Evolutionary conservation across 2,329 filamentous ascomycete genomes (phyloP), one percentile per base, ranked within the genome.

Genomic region (Akanthomyces lecanii): DNA sequence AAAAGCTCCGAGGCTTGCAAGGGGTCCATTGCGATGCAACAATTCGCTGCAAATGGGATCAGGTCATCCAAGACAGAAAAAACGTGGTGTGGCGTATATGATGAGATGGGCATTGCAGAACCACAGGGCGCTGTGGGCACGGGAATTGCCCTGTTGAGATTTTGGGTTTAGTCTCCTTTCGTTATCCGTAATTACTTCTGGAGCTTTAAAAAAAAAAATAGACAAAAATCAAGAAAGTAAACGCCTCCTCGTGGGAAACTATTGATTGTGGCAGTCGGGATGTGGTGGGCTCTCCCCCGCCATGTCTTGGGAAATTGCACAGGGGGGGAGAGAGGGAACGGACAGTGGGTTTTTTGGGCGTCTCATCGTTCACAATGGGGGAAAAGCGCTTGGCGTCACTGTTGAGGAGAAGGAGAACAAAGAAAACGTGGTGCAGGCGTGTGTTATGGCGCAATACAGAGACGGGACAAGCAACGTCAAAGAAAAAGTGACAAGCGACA

Each of bases 71-170:
- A 42, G 52, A 55, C 21, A 38, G 7, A 55, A 40, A 44, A 52
- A 61, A 61, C 58, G 58, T 61, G 58, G 58, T 53, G 48, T 61
- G 48, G 58, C 58, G 58, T 28, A 59, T 21, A 21, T 21, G 21
- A 21, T 3, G 23, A 47, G 21, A 51, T 18, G 44, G 3, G 33
- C 44, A 59, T 25, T n/a, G 55, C 30, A 51, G 36, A 7, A 45
- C 57, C 58, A 61, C 58, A 61, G 45, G 58, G 58, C 58, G 38
- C 18, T 45, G 48, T 61, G 58, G 58, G 33, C 38, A 61, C 36
- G 16, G 33, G 45, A 40, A 30, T 14, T 21, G 38, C 25, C 16
- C 21, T 18, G 40, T 16, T 44, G 25, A 12, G 33, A 53, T 45
- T 40, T 50, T 33, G 14, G 11, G 7, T n/a, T 18, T 11, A 21